These are phyloP conservation scores for Paraleonurus japonicus DNA, from an alignment of 257 asterid species.

Conservation along the genomic window DNA sequence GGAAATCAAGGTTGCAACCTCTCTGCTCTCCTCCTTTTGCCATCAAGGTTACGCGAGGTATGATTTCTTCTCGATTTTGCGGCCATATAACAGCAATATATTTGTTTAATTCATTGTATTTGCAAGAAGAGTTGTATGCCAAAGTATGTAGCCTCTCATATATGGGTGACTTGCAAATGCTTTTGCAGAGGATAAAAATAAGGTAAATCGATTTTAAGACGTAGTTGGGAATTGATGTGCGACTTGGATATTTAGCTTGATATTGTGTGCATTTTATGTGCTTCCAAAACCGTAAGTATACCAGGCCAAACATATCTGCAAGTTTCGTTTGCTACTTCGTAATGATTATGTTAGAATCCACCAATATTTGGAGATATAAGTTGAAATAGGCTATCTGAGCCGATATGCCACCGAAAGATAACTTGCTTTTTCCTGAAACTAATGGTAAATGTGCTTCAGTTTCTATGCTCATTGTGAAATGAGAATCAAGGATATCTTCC, in stretches of 20 bases:
- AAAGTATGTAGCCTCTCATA: constrained; percentile 86
- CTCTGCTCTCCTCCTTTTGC: constrained; percentile 90
- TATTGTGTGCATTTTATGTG: background rate
- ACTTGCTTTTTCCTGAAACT: background rate
- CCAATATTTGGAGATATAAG: background rate
- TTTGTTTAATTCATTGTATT: constrained; percentile 19
- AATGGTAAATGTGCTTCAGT: constrained; percentile 3
- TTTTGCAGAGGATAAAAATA: constrained; percentile 92
- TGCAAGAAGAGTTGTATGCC: constrained; percentile 84
- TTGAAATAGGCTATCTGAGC: background rate
- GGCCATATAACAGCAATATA: background rate
- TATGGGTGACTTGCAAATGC: constrained; percentile 87
- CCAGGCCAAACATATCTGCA: background rate
- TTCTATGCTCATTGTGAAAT: background rate
- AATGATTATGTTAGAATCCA: constrained; percentile 4
- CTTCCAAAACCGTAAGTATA: background rate
- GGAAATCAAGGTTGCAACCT: constrained; percentile 68
- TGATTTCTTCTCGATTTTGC: constrained; percentile 25
- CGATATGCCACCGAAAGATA: background rate
- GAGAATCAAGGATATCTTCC: background rate
- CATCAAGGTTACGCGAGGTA: constrained; percentile 81
- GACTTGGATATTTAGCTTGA: background rate
- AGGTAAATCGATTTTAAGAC: constrained; percentile 46
- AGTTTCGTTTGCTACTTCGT: background rate
- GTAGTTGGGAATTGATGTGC: background rate